These are phyloP conservation scores for Penicillium sp. DNA, from an alignment of 2,329 filamentous ascomycete species.

Conservation along the genomic window DNA sequence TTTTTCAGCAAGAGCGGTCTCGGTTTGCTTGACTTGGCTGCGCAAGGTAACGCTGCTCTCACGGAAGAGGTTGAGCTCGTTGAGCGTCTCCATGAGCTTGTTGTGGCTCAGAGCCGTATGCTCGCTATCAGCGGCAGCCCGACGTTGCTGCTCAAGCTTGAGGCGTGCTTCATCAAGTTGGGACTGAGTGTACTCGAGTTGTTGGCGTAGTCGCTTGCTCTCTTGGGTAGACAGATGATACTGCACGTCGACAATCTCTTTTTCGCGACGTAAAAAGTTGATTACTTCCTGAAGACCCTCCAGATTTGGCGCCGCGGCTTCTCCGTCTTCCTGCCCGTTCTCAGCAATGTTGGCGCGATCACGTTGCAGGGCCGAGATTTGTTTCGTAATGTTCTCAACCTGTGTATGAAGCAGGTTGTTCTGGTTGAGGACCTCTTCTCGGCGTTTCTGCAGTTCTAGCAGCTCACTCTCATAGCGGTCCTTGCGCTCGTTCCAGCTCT, in stretches of 20 bases:
- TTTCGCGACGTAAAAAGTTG: constrained; percentile 88
- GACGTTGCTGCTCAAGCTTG: constrained; percentile 88
- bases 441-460: constrained; percentile 73
- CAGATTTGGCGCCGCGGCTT: constrained; percentile 60
- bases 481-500: constrained; percentile 84
- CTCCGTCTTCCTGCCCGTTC: constrained; percentile 49
- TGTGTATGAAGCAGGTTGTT: constrained; percentile 91
- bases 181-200: constrained; percentile 82
- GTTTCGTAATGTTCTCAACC: constrained; percentile 78
- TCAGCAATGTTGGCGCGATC: constrained; percentile 67
- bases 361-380: constrained; percentile 80
- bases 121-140: constrained; percentile 73
- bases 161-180: constrained; percentile 88
- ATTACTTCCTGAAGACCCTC: constrained; percentile 89
- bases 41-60: constrained; percentile 93
- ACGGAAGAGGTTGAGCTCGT: constrained; percentile 92
- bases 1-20: constrained; percentile 76
- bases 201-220: constrained; percentile 83
- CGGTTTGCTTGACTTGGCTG: constrained; percentile 80
- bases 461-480: constrained; percentile 85
- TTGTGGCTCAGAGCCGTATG: constrained; percentile 79
- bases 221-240: constrained; percentile 89
- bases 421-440: constrained; percentile 84
- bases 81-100: constrained; percentile 91
- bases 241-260: constrained; percentile 97